These are phyloP conservation scores for Phanerochaete carnosa DNA, from an alignment of 768 basidiomycete genomes.

Conservation along the genomic window DNA sequence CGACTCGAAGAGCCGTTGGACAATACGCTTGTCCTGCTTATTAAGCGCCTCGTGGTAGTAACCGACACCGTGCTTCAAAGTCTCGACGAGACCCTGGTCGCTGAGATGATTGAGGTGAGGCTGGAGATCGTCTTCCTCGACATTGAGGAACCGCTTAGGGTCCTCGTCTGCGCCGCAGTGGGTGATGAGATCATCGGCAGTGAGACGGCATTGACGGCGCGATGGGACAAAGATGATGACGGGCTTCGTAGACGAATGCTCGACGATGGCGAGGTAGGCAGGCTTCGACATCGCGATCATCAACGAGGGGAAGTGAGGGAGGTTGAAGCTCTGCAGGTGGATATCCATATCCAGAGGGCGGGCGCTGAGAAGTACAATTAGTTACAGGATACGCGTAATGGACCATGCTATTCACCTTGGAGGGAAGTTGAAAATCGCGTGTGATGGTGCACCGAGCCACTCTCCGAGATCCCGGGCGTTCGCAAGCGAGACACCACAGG, in stretches of 20 bases:
- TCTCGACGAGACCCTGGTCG: constrained; percentile 75
- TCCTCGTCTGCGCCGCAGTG: constrained; percentile 89
- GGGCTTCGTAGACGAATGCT: constrained; percentile 82
- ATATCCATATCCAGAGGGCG: constrained; percentile 98
- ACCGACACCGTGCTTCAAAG: constrained; percentile 85
- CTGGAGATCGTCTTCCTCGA: constrained; percentile 76
- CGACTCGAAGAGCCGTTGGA: constrained; percentile 87
- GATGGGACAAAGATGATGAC: constrained; percentile 93
- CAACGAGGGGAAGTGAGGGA: constrained; percentile 96
- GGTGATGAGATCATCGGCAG: constrained; percentile 85
- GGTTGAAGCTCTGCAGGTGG: constrained; percentile 91
- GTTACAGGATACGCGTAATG: not conserved
- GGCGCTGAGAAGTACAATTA: constrained; percentile 48
- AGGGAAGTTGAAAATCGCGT: constrained; percentile 97
- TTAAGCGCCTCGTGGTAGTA: constrained; percentile 94
- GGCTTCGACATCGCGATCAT: constrained; percentile 99
- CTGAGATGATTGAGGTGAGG: constrained; percentile 84
- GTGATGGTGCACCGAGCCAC: constrained; percentile 94
- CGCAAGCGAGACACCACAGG: constrained; percentile 91
- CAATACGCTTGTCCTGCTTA: constrained; percentile 91
- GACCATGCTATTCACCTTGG: constrained; percentile 55
- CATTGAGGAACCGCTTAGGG: constrained; percentile 83
- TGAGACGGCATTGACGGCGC: constrained; percentile 89
- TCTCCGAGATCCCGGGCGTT: constrained; percentile 95
- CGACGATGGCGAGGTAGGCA: constrained; percentile 87